A percentile compares a stretch with the other conserved stretches of the same genome.
These are phyloP conservation scores for Cordyceps militaris DNA, from an alignment of 2,329 filamentous ascomycete species.

Conservation along the genomic window DNA sequence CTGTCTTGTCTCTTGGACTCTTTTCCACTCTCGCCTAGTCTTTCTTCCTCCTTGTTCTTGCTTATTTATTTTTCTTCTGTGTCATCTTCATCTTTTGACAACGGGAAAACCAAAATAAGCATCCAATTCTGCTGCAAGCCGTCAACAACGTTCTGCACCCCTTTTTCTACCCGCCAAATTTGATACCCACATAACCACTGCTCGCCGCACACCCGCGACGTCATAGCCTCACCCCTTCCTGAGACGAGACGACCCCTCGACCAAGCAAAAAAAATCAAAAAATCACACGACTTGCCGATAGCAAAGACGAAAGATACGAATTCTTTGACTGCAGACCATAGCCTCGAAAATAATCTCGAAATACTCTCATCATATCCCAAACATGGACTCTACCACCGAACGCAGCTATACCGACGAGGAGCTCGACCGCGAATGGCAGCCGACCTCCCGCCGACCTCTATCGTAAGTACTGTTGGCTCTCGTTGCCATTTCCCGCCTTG, in stretches of 20 bases:
- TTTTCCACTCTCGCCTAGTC: not conserved
- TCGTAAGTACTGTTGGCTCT: conserved; percentile 59
- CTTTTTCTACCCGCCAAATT: not conserved
- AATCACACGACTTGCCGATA: not conserved
- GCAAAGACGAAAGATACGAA: not conserved
- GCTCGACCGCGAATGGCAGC: conserved; percentile 73
- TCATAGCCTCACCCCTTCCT: conserved; percentile 11
- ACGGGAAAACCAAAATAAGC: not conserved
- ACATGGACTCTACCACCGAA: conserved; percentile 6
- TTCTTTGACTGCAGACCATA: not conserved
- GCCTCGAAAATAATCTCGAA: not conserved
- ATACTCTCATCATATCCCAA: not conserved
- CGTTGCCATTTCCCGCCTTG: not conserved
- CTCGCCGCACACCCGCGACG: conserved; percentile 5
- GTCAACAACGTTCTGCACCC: not conserved
- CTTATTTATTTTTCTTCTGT: not conserved
- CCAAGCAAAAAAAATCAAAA: not conserved
- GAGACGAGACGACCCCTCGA: not conserved
- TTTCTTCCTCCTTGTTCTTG: not conserved
- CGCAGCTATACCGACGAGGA: conserved; percentile 51
- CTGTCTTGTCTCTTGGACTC: not conserved
- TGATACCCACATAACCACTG: conserved; percentile 1
- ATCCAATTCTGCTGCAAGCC: not conserved
- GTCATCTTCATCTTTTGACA: not conserved
- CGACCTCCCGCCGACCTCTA: conserved; percentile 68